Percentiles rank a stretch among this genome's conserved stretches.
Conservation (phyloP, 768 basidiomycete genomes). For the Imleria badia region DNA sequence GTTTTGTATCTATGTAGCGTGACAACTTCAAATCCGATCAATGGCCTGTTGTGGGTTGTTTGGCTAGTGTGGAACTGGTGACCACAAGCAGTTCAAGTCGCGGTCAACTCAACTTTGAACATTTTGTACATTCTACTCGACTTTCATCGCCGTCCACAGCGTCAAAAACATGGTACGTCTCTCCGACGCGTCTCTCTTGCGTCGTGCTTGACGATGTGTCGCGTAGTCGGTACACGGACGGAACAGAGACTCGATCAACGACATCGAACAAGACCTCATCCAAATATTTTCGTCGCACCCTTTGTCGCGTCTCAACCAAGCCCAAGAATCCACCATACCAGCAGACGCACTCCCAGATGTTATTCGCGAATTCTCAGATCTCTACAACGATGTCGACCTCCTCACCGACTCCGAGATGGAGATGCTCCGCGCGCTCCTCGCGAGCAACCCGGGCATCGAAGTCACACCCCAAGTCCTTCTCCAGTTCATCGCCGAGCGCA, state of each 20-base stretch:
- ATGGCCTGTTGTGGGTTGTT: slow-evolving; percentile 18
- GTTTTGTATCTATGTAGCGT: not conserved
- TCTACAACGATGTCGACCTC: slow-evolving; percentile 61
- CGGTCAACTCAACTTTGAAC: slow-evolving; percentile 5
- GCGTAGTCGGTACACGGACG: slow-evolving; percentile 46
- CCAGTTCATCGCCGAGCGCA: slow-evolving; percentile 61
- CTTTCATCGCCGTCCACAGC: slow-evolving; percentile 2
- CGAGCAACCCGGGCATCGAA: slow-evolving; percentile 58
- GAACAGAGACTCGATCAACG: slow-evolving; percentile 66
- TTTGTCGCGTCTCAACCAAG: slow-evolving; percentile 53
- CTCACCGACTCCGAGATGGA: slow-evolving; percentile 61
- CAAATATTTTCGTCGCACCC: slow-evolving; percentile 69
- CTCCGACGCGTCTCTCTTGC: slow-evolving; percentile 7
- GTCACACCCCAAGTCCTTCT: slow-evolving; percentile 69
- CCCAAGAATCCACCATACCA: slow-evolving; percentile 64
- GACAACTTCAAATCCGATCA: not conserved
- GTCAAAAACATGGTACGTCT: slow-evolving; percentile 26
- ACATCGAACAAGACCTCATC: slow-evolving; percentile 68
- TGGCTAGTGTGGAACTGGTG: slow-evolving; percentile 18
- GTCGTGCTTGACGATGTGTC: not conserved
- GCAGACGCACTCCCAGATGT: slow-evolving; percentile 71
- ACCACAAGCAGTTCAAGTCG: not conserved
- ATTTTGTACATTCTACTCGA: slow-evolving; percentile 5
- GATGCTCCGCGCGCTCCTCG: slow-evolving; percentile 57
- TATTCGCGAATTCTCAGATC: slow-evolving; percentile 59